Evolutionary conservation across 768 basidiomycete species (phyloP), one percentile per base, ranked within the genome.

Genomic region (Brasilioporus rufonigricans): DNA sequence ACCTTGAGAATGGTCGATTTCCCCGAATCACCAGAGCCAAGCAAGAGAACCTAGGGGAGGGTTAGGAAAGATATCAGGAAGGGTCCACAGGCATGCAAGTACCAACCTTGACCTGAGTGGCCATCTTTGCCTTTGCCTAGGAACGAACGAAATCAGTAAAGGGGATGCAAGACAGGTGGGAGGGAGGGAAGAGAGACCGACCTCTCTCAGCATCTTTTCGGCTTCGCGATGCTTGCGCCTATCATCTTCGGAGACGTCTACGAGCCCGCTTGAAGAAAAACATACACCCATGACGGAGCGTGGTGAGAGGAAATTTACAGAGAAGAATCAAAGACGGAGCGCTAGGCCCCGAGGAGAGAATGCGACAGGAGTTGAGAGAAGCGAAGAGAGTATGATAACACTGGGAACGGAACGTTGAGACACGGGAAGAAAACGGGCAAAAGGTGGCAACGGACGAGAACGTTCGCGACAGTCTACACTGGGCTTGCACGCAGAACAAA

Each of bases 1-100:
- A 87, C 88, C 78, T 93, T 94, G 70, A 94, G 80, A 65, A 97
- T 80, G 10, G 94, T 97, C 7, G 89, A 91, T 73, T 97, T 98
- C 23, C 94, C 94, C 31, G 88, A 91, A 68, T 96, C 94, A 27
- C 94, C 94, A 40, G 94, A 94, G 40, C 94, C 94, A 36, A 98
- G 79, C 24, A 98, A 78, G 47, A 98, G 77, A 16, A 97, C 86
- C 88, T 94, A 21, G 36, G 38, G 14, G 24, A 40, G 16, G 21
- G 19, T 36, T 8, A 45, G 24, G 33, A 40, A 31, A 12, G 5
- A 12, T 3, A 21, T n/a, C 39, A 14, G 14, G 13, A 31, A 16
- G 41, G 24, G 44, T 19, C n/a, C n/a, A n/a, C n/a, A n/a, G n/a
- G n/a, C n/a, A n/a, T 26, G n/a, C n/a, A 2, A 41, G 62, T 71